These are phyloP conservation scores for Trichomonascus vanleenenianus DNA, from an alignment of 805 yeast species.

Conservation along the genomic window DNA sequence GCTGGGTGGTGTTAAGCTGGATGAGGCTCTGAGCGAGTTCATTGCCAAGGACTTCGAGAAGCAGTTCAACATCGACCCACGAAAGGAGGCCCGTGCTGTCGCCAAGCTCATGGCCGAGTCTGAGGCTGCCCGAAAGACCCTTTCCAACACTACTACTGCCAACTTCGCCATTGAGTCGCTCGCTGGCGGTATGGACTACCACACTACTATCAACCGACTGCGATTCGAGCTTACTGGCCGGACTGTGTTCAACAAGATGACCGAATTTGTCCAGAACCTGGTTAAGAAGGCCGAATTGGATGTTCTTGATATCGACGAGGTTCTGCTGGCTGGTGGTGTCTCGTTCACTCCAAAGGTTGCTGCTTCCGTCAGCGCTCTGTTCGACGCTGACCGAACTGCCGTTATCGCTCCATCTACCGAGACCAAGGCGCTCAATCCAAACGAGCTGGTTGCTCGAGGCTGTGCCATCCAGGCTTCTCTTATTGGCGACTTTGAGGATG, in stretches of 20 bases:
- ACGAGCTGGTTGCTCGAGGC: slow-evolving; percentile 86
- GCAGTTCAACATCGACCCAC: slow-evolving; percentile 75
- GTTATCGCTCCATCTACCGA: slow-evolving; percentile 70
- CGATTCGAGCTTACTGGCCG: slow-evolving; percentile 85
- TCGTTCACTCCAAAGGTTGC: slow-evolving; percentile 91
- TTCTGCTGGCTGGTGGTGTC: slow-evolving; percentile 87
- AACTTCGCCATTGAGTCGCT: slow-evolving; percentile 91
- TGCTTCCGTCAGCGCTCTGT: slow-evolving; percentile 57
- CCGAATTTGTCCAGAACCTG: slow-evolving; percentile 63
- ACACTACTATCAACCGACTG: slow-evolving; percentile 86
- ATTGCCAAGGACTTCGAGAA: slow-evolving; percentile 93
- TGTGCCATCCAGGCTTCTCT: slow-evolving; percentile 93
- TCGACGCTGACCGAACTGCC: slow-evolving; percentile 66
- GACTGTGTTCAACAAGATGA: slow-evolving; percentile 66
- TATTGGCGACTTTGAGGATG: slow-evolving; percentile 71
- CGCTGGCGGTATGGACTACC: slow-evolving; percentile 91
- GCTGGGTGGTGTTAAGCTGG: slow-evolving; percentile 85
- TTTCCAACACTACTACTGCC: slow-evolving; percentile 81
- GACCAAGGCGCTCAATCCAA: slow-evolving; percentile 75
- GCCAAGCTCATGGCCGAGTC: slow-evolving; percentile 85
- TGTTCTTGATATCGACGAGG: slow-evolving; percentile 80
- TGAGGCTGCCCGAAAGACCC: slow-evolving; percentile 78
- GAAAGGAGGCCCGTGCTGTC: slow-evolving; percentile 69
- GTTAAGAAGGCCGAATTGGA: slow-evolving; percentile 81
- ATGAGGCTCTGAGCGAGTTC: slow-evolving; percentile 67